Base-by-base conservation (phyloP, 805 yeast genomes). In the Metschnikowia similis region DNA sequence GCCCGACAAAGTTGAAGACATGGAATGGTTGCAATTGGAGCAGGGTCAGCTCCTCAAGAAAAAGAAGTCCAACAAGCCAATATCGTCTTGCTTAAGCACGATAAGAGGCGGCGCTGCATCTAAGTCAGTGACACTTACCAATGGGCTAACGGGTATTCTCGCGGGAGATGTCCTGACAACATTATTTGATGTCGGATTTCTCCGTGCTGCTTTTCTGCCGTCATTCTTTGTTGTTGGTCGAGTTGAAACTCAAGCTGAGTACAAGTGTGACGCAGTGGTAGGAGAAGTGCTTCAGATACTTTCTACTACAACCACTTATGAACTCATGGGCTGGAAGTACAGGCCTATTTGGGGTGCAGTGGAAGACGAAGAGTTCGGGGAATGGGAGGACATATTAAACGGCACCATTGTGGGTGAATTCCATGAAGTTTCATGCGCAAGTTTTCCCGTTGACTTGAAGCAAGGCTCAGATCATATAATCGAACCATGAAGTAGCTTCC, bases 271-370 rank as follows among this genome's bases (percentile, higher is more conserved):
- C 26, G 53, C 45, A 13, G 27, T 3, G 29, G 42, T 48, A 6
- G 56, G 56, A 2, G 43, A 47, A 28, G 41, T 36, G 4, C 51
- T 51, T 8, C 58, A 55, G 40, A 43, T 55, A n/a, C 32, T 50
- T 13, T 17, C 41, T 6, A 32, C 16, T 13, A 26, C 35, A 9
- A 46, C 48, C 4, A 36, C 37, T 8, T 53, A 53, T 35, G 26
- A 4, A 11, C 41, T 53, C 10, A 35, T 17, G 30, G 51, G 36
- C 6, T 50, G 56, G 56, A 29, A 35, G 35, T 26, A 37, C 26
- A 47, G 56, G 29, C 41, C 39, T 2, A 17, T 52, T 6, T 7
- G 17, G 11, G 36, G n/a, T 16, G 9, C 3, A 3, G 26, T 7
- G 16, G 27, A 31, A 13, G 10, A 4, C 2, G 26, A 34, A 2